A percentile compares a stretch with the other conserved stretches of the same genome.
Evolutionary conservation across 805 yeast genomes (phyloP).

Genomic region (Pichia nanzhaoensis): DNA sequence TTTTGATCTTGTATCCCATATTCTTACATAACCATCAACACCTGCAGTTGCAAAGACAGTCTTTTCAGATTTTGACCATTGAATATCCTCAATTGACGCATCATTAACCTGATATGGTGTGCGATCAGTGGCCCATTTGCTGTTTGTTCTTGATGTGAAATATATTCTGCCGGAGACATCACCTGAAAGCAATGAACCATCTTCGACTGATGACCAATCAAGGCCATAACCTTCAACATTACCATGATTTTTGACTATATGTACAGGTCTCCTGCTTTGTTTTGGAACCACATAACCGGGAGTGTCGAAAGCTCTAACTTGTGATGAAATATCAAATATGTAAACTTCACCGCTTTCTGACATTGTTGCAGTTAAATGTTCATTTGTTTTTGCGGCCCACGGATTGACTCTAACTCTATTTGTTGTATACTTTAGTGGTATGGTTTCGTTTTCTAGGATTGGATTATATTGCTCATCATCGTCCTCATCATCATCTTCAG

Average conservation of each 20-base stretch:
- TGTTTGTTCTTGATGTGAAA: slow-evolving; percentile 67
- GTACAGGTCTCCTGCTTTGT: slow-evolving; percentile 67
- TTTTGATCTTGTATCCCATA: slow-evolving; percentile 96
- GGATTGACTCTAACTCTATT: slow-evolving; percentile 86
- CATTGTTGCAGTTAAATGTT: slow-evolving; percentile 81
- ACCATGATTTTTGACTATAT: slow-evolving; percentile 80
- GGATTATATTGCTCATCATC: slow-evolving; percentile 67
- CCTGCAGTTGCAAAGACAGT: slow-evolving; percentile 97
- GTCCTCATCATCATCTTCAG: slow-evolving; percentile 66
- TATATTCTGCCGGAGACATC: slow-evolving; percentile 81
- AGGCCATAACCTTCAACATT: slow-evolving; percentile 96
- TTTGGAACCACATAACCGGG: slow-evolving; percentile 85
- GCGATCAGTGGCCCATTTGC: slow-evolving; percentile 81
- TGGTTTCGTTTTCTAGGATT: slow-evolving; percentile 74
- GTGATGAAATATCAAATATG: slow-evolving; percentile 76
- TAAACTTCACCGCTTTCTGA: slow-evolving; percentile 85
- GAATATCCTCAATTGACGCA: slow-evolving; percentile 89
- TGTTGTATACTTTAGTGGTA: slow-evolving; percentile 75
- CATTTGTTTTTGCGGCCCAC: slow-evolving; percentile 63
- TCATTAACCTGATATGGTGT: slow-evolving; percentile 65
- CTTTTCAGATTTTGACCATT: slow-evolving; percentile 88
- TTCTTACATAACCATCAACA: slow-evolving; percentile 81
- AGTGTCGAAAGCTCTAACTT: slow-evolving; percentile 73
- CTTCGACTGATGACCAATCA: slow-evolving; percentile 89
- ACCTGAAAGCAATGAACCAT: slow-evolving; percentile 83